Evolutionary conservation across 1,284 basidiomycete genomes (phyloP).

Genomic region (Pseudozyma sp.): DNA sequence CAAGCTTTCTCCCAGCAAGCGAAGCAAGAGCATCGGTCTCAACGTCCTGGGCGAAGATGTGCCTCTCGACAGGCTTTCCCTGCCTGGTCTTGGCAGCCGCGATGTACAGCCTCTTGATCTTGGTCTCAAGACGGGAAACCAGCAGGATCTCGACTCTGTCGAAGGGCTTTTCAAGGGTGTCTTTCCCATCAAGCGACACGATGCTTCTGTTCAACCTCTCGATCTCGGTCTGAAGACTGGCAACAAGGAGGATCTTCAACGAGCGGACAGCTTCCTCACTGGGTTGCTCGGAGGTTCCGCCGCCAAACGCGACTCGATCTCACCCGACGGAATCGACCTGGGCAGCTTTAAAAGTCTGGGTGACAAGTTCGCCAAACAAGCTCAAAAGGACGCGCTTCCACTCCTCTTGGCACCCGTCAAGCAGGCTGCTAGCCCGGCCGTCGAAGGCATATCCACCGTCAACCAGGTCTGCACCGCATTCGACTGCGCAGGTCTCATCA

Average conservation of each 20-base stretch:
- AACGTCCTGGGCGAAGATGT: conserved; percentile 25
- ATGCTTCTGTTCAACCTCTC: conserved; percentile 11
- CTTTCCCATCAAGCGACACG: conserved; percentile 22
- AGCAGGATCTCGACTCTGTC: conserved; percentile 26
- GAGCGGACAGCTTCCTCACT: conserved; percentile 20
- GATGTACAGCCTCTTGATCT: conserved; percentile 17
- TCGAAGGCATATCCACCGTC: conserved; percentile 30
- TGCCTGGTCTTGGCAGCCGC: conserved; percentile 2
- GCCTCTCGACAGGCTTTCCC: conserved; percentile 14
- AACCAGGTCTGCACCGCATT: conserved; percentile 31
- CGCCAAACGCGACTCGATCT: conserved; percentile 37
- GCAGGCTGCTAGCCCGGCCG: conserved; percentile 33
- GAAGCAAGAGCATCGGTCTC: conserved; percentile 20
- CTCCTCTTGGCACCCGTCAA: conserved; percentile 22
- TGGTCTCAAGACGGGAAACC: conserved; percentile 27
- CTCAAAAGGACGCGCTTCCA: conserved; percentile 14
- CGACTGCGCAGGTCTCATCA: conserved; percentile 14
- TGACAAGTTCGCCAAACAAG: conserved; percentile 3
- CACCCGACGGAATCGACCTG: conserved; percentile 35
- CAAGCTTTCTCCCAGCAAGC: conserved; percentile 22
- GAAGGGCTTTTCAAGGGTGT: conserved; percentile 20
- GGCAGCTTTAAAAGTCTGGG: conserved; percentile 19
- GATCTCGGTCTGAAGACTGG: conserved; percentile 30
- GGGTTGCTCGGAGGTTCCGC: conserved; percentile 14
- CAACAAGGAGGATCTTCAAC: conserved; percentile 32